phyloP scores from a whole-genome alignment of 345 rosid species.

The Linum lewisii region DNA sequence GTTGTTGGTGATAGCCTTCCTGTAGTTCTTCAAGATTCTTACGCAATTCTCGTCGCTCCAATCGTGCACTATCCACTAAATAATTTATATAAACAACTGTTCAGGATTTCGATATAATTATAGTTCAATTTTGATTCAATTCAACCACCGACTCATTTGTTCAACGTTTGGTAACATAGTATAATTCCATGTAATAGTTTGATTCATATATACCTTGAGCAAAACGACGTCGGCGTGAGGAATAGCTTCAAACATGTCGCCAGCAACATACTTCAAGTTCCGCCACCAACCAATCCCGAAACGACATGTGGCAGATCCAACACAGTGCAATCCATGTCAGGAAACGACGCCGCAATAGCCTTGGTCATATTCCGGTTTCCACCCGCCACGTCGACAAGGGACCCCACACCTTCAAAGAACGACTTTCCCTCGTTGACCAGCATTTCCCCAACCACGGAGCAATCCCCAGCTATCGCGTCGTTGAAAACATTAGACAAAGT shows the following conservation, averaged over 20 bases:
- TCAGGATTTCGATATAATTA: too few relatives aligned
- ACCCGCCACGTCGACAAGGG: slow-evolving; percentile 30
- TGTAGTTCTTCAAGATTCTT: background rate
- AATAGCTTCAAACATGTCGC: slow-evolving; percentile 27
- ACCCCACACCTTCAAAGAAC: slow-evolving; percentile 19
- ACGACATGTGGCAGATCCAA: slow-evolving; percentile 17
- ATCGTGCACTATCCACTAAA: background rate
- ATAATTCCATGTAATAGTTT: too few relatives aligned
- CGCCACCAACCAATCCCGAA: slow-evolving; percentile 11
- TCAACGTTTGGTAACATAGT: too few relatives aligned
- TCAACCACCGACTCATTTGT: too few relatives aligned
- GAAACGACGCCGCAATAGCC: slow-evolving; percentile 19
- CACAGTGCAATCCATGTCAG: slow-evolving; percentile 14
- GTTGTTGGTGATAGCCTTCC: background rate
- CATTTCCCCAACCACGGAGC: slow-evolving; percentile 4
- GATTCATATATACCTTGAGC: slow-evolving; percentile 20
- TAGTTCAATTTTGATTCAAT: too few relatives aligned
- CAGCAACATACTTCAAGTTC: slow-evolving; percentile 24
- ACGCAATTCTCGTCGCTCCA: slow-evolving; percentile 1
- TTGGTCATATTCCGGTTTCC: slow-evolving; percentile 21
- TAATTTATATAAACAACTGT: background rate
- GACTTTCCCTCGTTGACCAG: slow-evolving; percentile 5
- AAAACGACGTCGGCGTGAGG: slow-evolving; percentile 25
- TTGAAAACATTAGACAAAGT: slow-evolving; percentile 1
- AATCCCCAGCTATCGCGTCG: slow-evolving; percentile 27